Evolutionary conservation across 805 yeast genomes (phyloP).

Genomic region (Myxozyma vanderwaltii): DNA sequence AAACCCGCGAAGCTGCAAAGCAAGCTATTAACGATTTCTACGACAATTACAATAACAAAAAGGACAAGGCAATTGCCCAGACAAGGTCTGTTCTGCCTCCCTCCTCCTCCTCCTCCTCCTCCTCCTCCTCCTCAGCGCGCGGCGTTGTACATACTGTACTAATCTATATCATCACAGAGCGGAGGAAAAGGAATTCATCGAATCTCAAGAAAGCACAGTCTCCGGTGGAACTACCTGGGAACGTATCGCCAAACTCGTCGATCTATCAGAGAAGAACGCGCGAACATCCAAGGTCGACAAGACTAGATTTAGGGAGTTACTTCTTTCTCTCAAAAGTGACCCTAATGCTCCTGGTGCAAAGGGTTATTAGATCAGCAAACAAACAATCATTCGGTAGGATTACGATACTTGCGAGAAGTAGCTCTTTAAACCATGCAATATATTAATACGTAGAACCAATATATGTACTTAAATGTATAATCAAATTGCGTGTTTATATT

Average conservation of each 20-base stretch:
- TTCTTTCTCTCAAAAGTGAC: slow-evolving; percentile 67
- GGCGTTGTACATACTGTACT: background rate
- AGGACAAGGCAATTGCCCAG: slow-evolving; percentile 64
- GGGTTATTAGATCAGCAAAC: slow-evolving; percentile 54
- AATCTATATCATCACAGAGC: slow-evolving; percentile 35
- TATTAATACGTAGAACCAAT: too few species aligned
- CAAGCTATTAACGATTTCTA: slow-evolving; percentile 88
- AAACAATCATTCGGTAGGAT: background rate
- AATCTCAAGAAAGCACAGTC: slow-evolving; percentile 64
- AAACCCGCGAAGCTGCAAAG: slow-evolving; percentile 72
- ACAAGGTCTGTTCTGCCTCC: slow-evolving; percentile 45
- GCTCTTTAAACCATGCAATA: too few species aligned
- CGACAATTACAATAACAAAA: slow-evolving; percentile 83
- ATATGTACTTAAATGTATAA: too few species aligned
- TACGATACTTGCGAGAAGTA: too few species aligned
- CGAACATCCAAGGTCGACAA: slow-evolving; percentile 56
- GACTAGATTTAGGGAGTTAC: slow-evolving; percentile 66
- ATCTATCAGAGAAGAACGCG: slow-evolving; percentile 49
- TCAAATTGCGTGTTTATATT: background rate
- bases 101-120: too few species aligned
- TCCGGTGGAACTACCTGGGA: slow-evolving; percentile 59
- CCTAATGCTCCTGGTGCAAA: slow-evolving; percentile 76
- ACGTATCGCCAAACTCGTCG: slow-evolving; percentile 56
- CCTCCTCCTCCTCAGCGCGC: too few species aligned
- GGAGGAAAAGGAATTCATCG: slow-evolving; percentile 71